These are phyloP conservation scores for Kregervanrija fluxuum DNA, from an alignment of 805 yeast genomes.

Conservation along the genomic window DNA sequence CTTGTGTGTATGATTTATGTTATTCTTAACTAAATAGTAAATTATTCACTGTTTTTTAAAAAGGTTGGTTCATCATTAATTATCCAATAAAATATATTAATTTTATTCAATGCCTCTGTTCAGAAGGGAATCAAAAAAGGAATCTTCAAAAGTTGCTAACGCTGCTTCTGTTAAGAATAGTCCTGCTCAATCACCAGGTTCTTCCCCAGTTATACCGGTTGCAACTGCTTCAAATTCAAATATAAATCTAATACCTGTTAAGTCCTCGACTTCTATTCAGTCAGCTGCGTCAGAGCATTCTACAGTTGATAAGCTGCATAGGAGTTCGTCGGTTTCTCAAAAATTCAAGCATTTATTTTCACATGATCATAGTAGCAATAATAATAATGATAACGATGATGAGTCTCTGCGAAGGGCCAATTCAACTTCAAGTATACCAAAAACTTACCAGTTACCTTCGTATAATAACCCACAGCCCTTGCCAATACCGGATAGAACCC, in stretches of 20 bases:
- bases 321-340: constrained; percentile 26
- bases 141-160: not conserved
- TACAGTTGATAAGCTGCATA: constrained; percentile 1
- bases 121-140: constrained; percentile 6
- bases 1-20: too few relatives aligned
- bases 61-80: not conserved
- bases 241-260: constrained; percentile 1
- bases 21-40: too few relatives aligned
- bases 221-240: constrained; percentile 2
- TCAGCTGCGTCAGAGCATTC: not conserved
- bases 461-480: not conserved
- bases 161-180: not conserved
- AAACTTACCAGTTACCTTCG: not conserved
- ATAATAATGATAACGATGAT: not conserved
- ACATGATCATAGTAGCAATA: constrained; percentile 4
- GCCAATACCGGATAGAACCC: constrained; percentile 14
- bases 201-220: not conserved
- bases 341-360: constrained; percentile 25
- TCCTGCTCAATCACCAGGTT: not conserved
- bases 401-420: constrained; percentile 1
- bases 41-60: not conserved
- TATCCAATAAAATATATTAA: not conserved
- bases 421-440: constrained; percentile 2
- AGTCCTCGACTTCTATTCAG: not conserved
- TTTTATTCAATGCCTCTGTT: constrained; percentile 8